These are phyloP conservation scores for Albatrellus sp. DNA, from an alignment of 1,284 basidiomycete species.

Conservation along the genomic window DNA sequence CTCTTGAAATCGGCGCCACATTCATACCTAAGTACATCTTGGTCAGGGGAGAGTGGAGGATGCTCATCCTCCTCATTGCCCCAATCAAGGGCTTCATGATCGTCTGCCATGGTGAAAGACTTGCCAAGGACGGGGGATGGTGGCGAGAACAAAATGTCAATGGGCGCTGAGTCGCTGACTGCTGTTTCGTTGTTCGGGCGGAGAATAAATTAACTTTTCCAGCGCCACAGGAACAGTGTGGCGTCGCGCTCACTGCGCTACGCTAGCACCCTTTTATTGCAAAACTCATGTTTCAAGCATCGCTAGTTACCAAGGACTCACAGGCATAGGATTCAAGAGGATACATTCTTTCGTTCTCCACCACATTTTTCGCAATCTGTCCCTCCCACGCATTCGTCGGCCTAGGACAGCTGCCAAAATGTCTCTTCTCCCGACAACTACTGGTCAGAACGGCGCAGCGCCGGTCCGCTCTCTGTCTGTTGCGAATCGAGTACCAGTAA, in stretches of 20 bases:
- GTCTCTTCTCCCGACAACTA: conserved; percentile 46
- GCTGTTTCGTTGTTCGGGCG: background rate
- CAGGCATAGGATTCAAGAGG: too few species aligned
- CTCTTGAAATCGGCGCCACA: conserved; percentile 2
- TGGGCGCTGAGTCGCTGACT: conserved; percentile 6
- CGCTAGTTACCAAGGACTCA: too few species aligned
- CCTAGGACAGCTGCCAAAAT: conserved; percentile 32
- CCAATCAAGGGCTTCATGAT: conserved; percentile 63
- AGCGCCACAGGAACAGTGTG: conserved; percentile 1
- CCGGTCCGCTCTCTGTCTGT: conserved; percentile 21
- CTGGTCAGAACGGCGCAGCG: conserved; percentile 24
- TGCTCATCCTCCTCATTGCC: conserved; percentile 57
- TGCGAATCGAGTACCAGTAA: conserved; percentile 57
- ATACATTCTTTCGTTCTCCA: too few species aligned
- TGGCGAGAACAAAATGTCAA: conserved; percentile 11
- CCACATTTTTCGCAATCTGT: conserved; percentile 18
- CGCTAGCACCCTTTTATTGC: too few species aligned
- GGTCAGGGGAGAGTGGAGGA: conserved; percentile 11
- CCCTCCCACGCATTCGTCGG: conserved; percentile 23
- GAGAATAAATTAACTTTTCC: background rate
- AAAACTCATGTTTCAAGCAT: too few species aligned
- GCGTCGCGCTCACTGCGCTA: too few species aligned
- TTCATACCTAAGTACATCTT: conserved; percentile 1
- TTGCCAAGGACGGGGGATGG: conserved; percentile 5
- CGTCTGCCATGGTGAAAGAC: conserved; percentile 44